phyloP scores from a whole-genome alignment of 176 grass and related monocot genomes.

The Aegilops bicornis region DNA sequence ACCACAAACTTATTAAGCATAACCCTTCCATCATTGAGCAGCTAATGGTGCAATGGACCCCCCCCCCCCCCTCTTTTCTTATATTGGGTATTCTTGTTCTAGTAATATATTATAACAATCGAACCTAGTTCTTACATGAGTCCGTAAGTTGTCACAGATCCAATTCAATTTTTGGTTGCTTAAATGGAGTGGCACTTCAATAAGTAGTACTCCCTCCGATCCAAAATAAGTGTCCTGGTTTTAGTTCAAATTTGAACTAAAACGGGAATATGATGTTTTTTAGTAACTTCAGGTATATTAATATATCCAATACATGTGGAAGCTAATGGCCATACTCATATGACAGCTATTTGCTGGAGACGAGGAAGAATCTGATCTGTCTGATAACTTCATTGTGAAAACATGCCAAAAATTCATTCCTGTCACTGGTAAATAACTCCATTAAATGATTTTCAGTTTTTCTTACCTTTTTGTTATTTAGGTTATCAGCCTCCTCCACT shows the following conservation, averaged over 20 bases:
- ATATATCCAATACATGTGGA: background rate
- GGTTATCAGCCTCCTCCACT: background rate
- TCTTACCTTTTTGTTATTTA: constrained; percentile 10
- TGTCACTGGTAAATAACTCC: constrained; percentile 62
- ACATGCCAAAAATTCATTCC: constrained; percentile 95
- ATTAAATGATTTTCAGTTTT: constrained; percentile 21
- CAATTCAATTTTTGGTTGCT: background rate
- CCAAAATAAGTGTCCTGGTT: no score
- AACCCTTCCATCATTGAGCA: background rate
- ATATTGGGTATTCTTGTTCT: background rate
- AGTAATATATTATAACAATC: background rate
- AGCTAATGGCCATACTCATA: constrained; percentile 21
- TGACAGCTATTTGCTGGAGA: constrained; percentile 83
- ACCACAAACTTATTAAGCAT: background rate
- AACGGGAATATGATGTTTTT: background rate
- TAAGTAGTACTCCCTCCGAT: background rate
- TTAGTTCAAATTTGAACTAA: no score
- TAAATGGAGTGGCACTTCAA: constrained; percentile 13
- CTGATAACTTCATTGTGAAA: constrained; percentile 98
- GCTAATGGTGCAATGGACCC: constrained; percentile 4
- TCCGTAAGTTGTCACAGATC: background rate
- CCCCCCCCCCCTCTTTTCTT: background rate
- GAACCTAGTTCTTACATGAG: constrained; percentile 9
- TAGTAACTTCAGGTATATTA: constrained; percentile 6
- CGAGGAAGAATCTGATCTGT: constrained; percentile 84